Percentiles rank a stretch among this genome's conserved stretches.
phyloP scores from a whole-genome alignment of 305 asterid species.

The Fraxinus baroniana region DNA sequence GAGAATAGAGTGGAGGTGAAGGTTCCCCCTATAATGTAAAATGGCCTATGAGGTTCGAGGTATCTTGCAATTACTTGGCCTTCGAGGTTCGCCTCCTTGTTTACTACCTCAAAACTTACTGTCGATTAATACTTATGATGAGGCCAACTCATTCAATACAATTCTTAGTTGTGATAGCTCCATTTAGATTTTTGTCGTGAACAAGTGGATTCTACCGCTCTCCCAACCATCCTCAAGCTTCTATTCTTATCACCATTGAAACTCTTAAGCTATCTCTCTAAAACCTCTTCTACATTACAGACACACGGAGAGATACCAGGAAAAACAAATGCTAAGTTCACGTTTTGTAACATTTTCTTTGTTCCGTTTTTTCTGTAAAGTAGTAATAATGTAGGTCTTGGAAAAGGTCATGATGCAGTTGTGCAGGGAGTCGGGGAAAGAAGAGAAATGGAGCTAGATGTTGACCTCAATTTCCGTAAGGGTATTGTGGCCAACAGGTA shows the following conservation, averaged over 20 bases:
- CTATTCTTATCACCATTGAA: neutral
- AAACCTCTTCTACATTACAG: neutral
- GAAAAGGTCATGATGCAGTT: conserved; percentile 19
- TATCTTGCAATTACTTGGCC: neutral
- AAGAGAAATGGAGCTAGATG: conserved; percentile 28
- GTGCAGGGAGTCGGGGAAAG: neutral
- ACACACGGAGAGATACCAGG: neutral
- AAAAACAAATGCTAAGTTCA: conserved; percentile 14
- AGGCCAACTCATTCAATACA: neutral
- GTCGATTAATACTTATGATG: neutral
- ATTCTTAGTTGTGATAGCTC: neutral
- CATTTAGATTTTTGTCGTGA: too few relatives aligned
- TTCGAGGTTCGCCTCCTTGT: neutral
- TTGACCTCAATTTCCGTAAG: too few relatives aligned
- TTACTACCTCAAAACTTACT: too few relatives aligned
- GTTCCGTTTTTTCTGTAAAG: conserved; percentile 18
- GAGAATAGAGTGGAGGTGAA: neutral
- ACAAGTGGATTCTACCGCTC: too few relatives aligned
- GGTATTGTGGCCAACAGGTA: too few relatives aligned
- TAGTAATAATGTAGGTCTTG: conserved; percentile 14
- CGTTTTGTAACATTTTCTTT: conserved; percentile 1
- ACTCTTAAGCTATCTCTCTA: neutral
- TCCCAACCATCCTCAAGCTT: neutral
- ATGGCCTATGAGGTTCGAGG: neutral
- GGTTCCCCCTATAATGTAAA: neutral